A percentile compares a stretch with the other conserved stretches of the same genome.
Conservation (phyloP, 176 grass and related monocot genomes). For the maize (Zea mays) region DNA sequence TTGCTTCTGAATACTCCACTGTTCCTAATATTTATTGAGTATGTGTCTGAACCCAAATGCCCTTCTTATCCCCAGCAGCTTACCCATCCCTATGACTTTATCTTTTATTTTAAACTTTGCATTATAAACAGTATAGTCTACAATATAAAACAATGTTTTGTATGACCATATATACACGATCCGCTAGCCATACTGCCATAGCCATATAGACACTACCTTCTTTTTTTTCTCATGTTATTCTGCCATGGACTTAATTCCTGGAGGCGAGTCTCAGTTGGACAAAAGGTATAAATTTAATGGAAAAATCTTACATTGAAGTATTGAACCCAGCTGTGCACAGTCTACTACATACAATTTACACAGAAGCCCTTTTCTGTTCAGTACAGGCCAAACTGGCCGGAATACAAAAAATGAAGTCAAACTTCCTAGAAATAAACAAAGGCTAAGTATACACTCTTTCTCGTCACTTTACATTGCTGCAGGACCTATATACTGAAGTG, state of each 20-base stretch:
- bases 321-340: conserved; percentile 16
- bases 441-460: neutral
- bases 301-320: neutral
- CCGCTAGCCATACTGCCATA: too few relatives aligned
- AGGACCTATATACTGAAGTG: conserved; percentile 10
- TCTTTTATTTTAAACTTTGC: too few relatives aligned
- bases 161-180: too few relatives aligned
- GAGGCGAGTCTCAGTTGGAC: neutral
- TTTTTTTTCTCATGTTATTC: neutral
- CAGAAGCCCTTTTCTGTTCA: neutral
- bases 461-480: neutral
- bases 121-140: too few relatives aligned
- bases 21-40: neutral
- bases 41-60: neutral
- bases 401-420: neutral
- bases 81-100: too few relatives aligned
- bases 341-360: conserved; percentile 11
- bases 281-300: conserved; percentile 1
- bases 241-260: neutral
- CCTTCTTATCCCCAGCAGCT: neutral
- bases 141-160: too few relatives aligned
- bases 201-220: neutral
- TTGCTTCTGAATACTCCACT: too few relatives aligned
- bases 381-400: conserved; percentile 5
- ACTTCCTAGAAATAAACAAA: conserved; percentile 18